Base-by-base conservation (phyloP, 1,284 basidiomycete species). In the Wallemia mellicola region DNA sequence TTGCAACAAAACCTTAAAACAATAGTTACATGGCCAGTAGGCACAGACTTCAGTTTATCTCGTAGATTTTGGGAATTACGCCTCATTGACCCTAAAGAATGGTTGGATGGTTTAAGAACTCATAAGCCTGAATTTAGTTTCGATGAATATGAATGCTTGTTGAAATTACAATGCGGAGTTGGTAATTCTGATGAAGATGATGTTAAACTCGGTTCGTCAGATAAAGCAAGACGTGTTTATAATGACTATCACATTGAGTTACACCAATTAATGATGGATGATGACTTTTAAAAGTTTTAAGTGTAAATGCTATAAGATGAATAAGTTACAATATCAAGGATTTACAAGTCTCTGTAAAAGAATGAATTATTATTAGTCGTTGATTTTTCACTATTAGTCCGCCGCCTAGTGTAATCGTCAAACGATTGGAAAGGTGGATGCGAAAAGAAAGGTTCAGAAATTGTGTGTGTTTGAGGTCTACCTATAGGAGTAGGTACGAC, bases 1-100 rank as follows among this genome's bases (percentile, higher is more conserved):
- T 75, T 98, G 25, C 89, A 94, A 68, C 92, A 98, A 68, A 84
- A 86, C 65, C 76, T 95, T 64, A 86, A 87, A 67, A 81, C 82
- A 9, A 77, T 91, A 59, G 76, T 78, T 27, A 65, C 76, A 59
- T 76, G 77, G 60, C 72, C 73, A 57, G 73, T 75, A 60, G 76
- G 79, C 60, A 77, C 79, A 2, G 78, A 83, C 62, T 82, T 96
- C 62, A 78, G 82, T 59, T 75, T 78, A 24, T 82, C 80, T 2
- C 80, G 83, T 64, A 75, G 74, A 56, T 94, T 88, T 70, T 96
- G 86, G 72, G 76, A 80, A 17, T 68, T 94, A 59, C 91, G 85
- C 67, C 75, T 74, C 54, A 66, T 77, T 14, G 75, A 80, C 2
- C 86, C 89, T 19, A 77, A 80, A 68, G 86, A 86, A 68, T 59